phyloP scores from a whole-genome alignment of 139 green algal genomes.

The Tetradesmus obliquus region DNA sequence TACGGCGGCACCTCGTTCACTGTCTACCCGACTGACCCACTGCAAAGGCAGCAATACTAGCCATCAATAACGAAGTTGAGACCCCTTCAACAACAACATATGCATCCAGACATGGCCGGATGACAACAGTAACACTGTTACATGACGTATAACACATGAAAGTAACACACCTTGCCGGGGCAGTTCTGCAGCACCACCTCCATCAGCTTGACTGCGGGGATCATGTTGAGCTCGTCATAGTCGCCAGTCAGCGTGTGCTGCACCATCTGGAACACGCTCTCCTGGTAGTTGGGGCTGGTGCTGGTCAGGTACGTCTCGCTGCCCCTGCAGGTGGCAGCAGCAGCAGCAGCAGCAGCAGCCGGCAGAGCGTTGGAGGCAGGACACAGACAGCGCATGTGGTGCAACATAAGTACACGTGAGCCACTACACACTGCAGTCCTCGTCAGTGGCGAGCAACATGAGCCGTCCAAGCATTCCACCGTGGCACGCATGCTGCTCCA shows the following conservation, averaged over 20 bases:
- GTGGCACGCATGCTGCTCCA: too few relatives aligned
- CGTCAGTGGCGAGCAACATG: too few relatives aligned
- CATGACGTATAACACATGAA: neutral
- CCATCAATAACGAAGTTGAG: too few relatives aligned
- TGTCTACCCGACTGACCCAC: too few relatives aligned
- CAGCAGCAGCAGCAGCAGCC: neutral
- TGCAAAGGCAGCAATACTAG: too few relatives aligned
- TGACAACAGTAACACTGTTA: neutral
- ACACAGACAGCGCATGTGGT: too few relatives aligned
- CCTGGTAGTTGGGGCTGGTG: slow-evolving; percentile 80
- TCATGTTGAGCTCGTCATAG: slow-evolving; percentile 75
- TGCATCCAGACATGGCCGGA: too few relatives aligned
- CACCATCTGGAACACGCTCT: slow-evolving; percentile 65
- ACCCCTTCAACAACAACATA: too few relatives aligned
- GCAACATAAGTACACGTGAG: too few relatives aligned
- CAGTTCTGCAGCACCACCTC: slow-evolving; percentile 84
- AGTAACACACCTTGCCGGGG: slow-evolving; percentile 28
- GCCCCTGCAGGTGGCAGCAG: neutral
- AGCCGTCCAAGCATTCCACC: too few relatives aligned
- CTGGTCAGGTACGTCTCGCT: slow-evolving; percentile 70
- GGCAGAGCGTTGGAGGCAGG: neutral
- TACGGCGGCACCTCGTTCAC: too few relatives aligned
- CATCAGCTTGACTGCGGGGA: slow-evolving; percentile 86
- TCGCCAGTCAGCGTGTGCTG: slow-evolving; percentile 39
- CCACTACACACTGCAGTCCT: too few relatives aligned